Conservation (phyloP, 768 basidiomycete genomes). For the Phaffia australis region DNA sequence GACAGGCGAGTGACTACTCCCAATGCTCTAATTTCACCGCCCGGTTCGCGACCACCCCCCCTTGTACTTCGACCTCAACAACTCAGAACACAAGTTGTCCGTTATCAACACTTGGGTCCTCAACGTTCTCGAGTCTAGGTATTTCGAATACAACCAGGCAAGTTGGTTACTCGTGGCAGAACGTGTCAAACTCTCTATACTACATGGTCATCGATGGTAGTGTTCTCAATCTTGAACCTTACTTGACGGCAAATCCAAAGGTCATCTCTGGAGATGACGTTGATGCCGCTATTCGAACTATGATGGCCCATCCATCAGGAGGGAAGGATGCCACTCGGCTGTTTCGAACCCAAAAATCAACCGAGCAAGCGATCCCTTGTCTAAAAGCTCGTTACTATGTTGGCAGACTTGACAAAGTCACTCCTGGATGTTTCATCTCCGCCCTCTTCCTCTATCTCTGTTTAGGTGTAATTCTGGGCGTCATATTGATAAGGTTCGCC, state of each 20-base stretch:
- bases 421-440: conserved; percentile 89
- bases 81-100: conserved; percentile 45
- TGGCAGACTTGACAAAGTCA: conserved; percentile 91
- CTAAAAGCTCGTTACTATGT: conserved; percentile 76
- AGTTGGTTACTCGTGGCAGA: conserved; percentile 85
- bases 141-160: conserved; percentile 56
- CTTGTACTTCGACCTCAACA: conserved; percentile 46
- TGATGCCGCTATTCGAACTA: conserved; percentile 68
- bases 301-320: conserved; percentile 48
- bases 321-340: conserved; percentile 86
- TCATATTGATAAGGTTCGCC: conserved; percentile 80
- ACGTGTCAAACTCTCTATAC: conserved; percentile 58
- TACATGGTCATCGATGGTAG: conserved; percentile 86
- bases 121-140: conserved; percentile 52
- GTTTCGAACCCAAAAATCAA: conserved; percentile 60
- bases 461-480: conserved; percentile 76
- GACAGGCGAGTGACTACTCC: conserved; percentile 54
- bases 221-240: conserved; percentile 85
- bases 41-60: conserved; percentile 59
- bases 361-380: conserved; percentile 63
- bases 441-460: conserved; percentile 79
- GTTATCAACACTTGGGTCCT: conserved; percentile 50
- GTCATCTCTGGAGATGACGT: conserved; percentile 62
- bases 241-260: conserved; percentile 60
- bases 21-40: conserved; percentile 51